Percentiles rank a stretch among this genome's conserved stretches.
Conservation (phyloP, 2,329 filamentous ascomycete genomes). For the Hymenoscyphus salicellus region DNA sequence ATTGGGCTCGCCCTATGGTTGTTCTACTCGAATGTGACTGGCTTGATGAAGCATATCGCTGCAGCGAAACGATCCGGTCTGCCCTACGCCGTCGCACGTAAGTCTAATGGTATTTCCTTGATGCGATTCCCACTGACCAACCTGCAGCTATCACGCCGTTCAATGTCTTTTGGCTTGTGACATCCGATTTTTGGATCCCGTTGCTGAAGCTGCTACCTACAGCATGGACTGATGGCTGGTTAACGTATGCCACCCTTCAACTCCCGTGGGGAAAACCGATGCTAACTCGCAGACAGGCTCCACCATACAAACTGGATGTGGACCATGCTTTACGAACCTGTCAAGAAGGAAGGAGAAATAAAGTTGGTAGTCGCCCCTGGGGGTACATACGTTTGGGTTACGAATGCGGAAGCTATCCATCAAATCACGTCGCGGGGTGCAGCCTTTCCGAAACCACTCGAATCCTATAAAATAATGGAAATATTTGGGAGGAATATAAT, state of each 20-base stretch:
- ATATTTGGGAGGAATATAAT: constrained; percentile 72
- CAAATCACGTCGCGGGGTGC: constrained; percentile 66
- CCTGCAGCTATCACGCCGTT: constrained; percentile 48
- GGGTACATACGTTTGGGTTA: constrained; percentile 52
- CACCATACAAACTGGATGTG: constrained; percentile 53
- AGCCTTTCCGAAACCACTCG: constrained; percentile 67
- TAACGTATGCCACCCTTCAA: constrained; percentile 49
- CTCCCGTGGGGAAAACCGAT: background rate
- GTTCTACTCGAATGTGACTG: constrained; percentile 27
- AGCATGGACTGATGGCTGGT: constrained; percentile 54
- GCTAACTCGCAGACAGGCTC: background rate
- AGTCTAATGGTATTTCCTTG: constrained; percentile 31
- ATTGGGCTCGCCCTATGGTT: constrained; percentile 23
- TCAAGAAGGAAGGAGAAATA: constrained; percentile 58
- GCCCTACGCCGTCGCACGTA: constrained; percentile 53
- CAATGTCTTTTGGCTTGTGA: constrained; percentile 54
- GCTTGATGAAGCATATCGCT: constrained; percentile 46
- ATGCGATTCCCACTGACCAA: constrained; percentile 4
- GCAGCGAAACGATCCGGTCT: constrained; percentile 51
- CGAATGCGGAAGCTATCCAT: constrained; percentile 62
- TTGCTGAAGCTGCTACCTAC: constrained; percentile 54
- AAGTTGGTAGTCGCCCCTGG: constrained; percentile 63
- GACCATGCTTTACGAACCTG: constrained; percentile 54
- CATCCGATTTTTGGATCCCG: constrained; percentile 52
- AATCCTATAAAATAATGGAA: constrained; percentile 57